A percentile compares a stretch with the other conserved stretches of the same genome.
Conservation (phyloP, 257 asterid species). For the Catharanthus roseus region DNA sequence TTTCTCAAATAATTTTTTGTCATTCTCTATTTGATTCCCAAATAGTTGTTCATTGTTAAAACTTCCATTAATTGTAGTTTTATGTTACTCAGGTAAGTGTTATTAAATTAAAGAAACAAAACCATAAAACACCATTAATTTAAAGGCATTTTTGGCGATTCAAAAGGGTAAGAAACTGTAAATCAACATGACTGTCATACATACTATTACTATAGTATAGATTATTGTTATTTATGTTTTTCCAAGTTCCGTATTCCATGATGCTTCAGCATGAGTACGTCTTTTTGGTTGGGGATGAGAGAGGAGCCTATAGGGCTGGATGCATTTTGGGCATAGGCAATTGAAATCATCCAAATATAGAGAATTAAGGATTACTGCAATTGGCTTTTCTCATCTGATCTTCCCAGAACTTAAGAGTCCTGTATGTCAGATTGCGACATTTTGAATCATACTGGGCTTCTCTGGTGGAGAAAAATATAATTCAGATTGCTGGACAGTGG, state of each 20-base stretch:
- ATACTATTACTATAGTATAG: no score
- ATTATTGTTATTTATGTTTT: no score
- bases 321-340: background rate
- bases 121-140: no score
- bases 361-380: background rate
- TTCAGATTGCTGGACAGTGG: background rate
- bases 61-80: no score
- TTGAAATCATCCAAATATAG: background rate
- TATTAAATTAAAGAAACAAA: no score
- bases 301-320: background rate
- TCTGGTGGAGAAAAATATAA: background rate
- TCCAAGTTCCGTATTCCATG: background rate
- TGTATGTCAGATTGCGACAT: background rate
- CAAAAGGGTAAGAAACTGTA: no score
- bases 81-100: no score
- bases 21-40: no score
- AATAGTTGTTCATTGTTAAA: no score
- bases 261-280: background rate
- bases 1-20: no score
- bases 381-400: conserved; percentile 2
- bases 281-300: background rate
- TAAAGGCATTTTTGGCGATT: no score
- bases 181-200: no score
- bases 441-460: background rate
- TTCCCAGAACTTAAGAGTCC: background rate